These are phyloP conservation scores for Eragrostis curvula DNA, from an alignment of 176 grass and related monocot species.

Conservation along the genomic window DNA sequence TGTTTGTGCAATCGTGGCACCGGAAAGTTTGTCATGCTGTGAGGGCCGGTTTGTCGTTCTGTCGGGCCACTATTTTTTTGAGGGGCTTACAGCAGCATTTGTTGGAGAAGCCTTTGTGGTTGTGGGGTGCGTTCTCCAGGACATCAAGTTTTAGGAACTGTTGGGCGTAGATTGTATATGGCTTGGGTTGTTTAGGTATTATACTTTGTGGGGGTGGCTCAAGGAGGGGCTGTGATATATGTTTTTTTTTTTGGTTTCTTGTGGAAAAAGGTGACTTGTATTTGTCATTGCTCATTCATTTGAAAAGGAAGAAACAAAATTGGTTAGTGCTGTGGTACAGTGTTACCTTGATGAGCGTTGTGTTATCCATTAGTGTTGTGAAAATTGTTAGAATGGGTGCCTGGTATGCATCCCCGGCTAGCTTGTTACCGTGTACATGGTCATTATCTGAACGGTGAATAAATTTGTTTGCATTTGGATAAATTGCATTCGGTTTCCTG, in stretches of 20 bases:
- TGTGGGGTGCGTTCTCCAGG: constrained; percentile 6
- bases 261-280: background rate
- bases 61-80: constrained; percentile 12
- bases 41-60: constrained; percentile 18
- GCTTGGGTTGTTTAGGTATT: constrained; percentile 29
- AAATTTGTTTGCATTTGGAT: too few relatives aligned
- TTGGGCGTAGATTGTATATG: constrained; percentile 54
- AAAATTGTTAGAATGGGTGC: background rate
- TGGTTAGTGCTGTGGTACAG: background rate
- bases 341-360: background rate
- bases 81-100: constrained; percentile 28
- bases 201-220: background rate
- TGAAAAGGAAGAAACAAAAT: background rate
- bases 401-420: too few relatives aligned
- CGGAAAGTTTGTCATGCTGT: constrained; percentile 9
- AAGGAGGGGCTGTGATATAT: constrained; percentile 7
- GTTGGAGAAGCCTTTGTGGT: background rate
- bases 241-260: background rate
- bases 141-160: background rate
- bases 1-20: constrained; percentile 13
- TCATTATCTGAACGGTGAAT: too few relatives aligned
- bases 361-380: background rate
- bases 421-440: too few relatives aligned
- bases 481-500: too few relatives aligned
- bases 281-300: constrained; percentile 22